Evolutionary conservation across 345 rosid species (phyloP).

Genomic region (Eutrema yunnanense): DNA sequence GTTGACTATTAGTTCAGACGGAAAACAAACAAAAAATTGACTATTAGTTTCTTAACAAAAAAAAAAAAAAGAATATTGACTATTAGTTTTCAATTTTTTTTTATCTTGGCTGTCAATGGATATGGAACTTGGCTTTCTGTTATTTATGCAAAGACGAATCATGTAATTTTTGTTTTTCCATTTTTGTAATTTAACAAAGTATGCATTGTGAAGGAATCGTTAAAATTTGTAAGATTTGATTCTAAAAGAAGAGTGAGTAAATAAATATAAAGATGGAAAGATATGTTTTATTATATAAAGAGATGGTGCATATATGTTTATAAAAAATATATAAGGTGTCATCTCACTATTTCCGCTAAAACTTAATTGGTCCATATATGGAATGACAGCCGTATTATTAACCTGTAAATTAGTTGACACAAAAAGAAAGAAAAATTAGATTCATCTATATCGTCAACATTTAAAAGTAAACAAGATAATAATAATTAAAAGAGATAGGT

Average conservation of each 20-base stretch:
- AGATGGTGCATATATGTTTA: no score
- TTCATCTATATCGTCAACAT: background rate
- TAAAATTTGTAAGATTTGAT: background rate
- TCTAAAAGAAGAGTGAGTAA: background rate
- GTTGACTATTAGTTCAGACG: background rate
- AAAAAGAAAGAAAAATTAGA: background rate
- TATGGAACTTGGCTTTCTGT: background rate
- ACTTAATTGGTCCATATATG: background rate
- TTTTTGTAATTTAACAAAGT: background rate
- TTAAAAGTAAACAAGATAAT: background rate
- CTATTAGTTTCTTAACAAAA: no score
- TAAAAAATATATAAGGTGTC: background rate
- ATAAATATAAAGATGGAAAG: background rate
- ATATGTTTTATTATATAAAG: no score
- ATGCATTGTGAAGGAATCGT: background rate
- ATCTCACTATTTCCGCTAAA: background rate
- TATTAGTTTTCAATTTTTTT: background rate
- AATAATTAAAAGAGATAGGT: background rate
- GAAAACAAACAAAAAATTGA: no score
- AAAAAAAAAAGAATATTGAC: no score
- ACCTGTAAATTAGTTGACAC: background rate
- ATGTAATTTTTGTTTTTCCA: background rate
- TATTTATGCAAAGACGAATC: background rate
- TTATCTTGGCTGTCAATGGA: background rate
- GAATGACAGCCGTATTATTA: conserved; percentile 6